Conservation (phyloP, 345 rosid species). For the Microcos paniculata region DNA sequence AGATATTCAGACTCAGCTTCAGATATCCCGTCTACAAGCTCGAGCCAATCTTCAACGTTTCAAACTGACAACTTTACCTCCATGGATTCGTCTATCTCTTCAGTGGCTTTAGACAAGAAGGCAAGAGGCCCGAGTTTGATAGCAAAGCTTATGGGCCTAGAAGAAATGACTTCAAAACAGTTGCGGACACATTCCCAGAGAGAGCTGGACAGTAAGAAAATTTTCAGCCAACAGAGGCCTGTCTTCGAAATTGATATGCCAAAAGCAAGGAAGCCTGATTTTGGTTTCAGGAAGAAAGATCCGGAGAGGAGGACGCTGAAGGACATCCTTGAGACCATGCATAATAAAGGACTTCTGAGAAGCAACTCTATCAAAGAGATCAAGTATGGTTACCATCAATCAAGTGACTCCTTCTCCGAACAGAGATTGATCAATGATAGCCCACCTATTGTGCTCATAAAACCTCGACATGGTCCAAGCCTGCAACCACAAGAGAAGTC, state of each 20-base stretch:
- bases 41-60: conserved; percentile 52
- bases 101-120: conserved; percentile 31
- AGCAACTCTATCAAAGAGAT: conserved; percentile 26
- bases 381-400: conserved; percentile 13
- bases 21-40: conserved; percentile 64
- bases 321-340: conserved; percentile 52
- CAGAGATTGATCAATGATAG: conserved; percentile 27
- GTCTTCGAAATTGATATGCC: conserved; percentile 34
- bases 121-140: conserved; percentile 57
- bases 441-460: conserved; percentile 66
- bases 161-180: conserved; percentile 50
- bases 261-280: conserved; percentile 37
- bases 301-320: conserved; percentile 32
- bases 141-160: conserved; percentile 94
- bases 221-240: conserved; percentile 22
- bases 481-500: conserved; percentile 27
- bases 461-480: conserved; percentile 36
- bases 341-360: conserved; percentile 42
- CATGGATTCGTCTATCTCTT: conserved; percentile 33
- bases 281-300: conserved; percentile 22
- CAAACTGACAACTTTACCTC: conserved; percentile 33
- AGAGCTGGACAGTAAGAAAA: conserved; percentile 27
- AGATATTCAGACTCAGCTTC: conserved; percentile 40
- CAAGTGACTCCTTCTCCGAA: conserved; percentile 16
- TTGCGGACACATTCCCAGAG: conserved; percentile 22